Evolutionary conservation across 164 flowering plant species (phyloP).

Genomic region (Kingdonia uniflora): DNA sequence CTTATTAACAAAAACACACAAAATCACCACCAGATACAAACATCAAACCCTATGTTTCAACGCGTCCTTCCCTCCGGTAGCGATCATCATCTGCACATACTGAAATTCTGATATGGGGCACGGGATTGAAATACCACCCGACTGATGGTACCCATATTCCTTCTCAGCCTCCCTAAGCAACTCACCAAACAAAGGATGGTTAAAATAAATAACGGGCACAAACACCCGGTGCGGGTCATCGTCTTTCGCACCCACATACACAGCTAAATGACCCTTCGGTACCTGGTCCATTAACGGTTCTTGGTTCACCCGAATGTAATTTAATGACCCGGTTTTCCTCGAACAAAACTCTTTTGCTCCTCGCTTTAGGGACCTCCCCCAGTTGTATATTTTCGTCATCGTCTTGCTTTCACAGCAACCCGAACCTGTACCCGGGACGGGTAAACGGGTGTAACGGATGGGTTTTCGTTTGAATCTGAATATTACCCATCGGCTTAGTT

Average conservation of each 20-base stretch:
- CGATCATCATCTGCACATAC: constrained; percentile 51
- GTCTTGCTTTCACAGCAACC: constrained; percentile 9
- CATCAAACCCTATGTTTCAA: constrained; percentile 20
- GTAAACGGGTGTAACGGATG: constrained; percentile 12
- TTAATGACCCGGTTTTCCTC: constrained; percentile 6
- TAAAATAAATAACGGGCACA: constrained; percentile 79
- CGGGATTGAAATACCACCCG: constrained; percentile 75
- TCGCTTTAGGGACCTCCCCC: constrained; percentile 33
- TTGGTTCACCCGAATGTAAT: constrained; percentile 23
- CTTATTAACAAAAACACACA: no score
- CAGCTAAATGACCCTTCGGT: constrained; percentile 83
- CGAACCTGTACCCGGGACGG: not conserved
- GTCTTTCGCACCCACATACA: constrained; percentile 68
- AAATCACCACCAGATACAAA: no score
- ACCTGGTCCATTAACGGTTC: constrained; percentile 21
- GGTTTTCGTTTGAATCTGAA: constrained; percentile 11
- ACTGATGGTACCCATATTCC: constrained; percentile 61
- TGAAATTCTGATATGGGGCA: constrained; percentile 69
- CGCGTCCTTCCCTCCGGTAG: constrained; percentile 27
- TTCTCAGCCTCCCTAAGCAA: constrained; percentile 61
- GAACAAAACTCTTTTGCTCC: constrained; percentile 24
- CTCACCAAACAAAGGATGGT: constrained; percentile 77
- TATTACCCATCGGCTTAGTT: constrained; percentile 24
- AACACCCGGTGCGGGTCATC: constrained; percentile 48
- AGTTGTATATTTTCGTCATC: constrained; percentile 32